phyloP scores from a whole-genome alignment of 345 rosid genomes.

The Acer campestre region DNA sequence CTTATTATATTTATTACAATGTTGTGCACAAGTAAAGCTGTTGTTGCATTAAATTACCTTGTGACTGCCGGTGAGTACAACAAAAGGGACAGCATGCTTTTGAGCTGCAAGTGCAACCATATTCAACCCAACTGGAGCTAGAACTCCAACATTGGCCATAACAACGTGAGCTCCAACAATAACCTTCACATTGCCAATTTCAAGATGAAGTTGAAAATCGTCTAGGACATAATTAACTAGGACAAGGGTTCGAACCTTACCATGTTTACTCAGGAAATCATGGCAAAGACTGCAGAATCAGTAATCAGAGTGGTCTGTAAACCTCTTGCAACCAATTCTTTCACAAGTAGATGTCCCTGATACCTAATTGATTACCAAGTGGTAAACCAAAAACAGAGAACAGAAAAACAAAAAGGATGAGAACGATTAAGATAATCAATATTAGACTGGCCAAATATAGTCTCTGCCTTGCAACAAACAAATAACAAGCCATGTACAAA shows the following conservation, averaged over 20 bases:
- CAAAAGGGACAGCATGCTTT: constrained; percentile 98
- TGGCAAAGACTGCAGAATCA: constrained; percentile 98
- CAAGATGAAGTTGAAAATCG: constrained; percentile 18
- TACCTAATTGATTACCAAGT: constrained; percentile 50
- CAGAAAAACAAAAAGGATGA: not conserved
- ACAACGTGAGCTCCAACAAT: constrained; percentile 99
- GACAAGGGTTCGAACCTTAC: constrained; percentile 35
- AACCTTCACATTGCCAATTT: constrained; percentile 54
- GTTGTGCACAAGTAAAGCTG: constrained; percentile 11
- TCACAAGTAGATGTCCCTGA: constrained; percentile 92
- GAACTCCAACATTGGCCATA: constrained; percentile 97
- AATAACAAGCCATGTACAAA: constrained; percentile 32
- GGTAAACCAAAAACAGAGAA: not conserved
- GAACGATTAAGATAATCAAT: constrained; percentile 4
- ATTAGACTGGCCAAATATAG: constrained; percentile 7
- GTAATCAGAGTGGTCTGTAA: constrained; percentile 91
- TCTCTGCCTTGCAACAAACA: constrained; percentile 13
- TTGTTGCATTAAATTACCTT: constrained; percentile 54
- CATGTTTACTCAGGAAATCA: constrained; percentile 97
- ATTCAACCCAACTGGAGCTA: constrained; percentile 97
- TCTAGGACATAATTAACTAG: not conserved
- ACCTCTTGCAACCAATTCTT: constrained; percentile 91
- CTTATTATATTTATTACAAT: constrained; percentile 8
- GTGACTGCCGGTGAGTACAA: constrained; percentile 95
- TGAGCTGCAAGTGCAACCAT: constrained; percentile 98